Conservation (phyloP, 1,284 basidiomycete genomes). For the Apiotrichum mycotoxinovorans region DNA sequence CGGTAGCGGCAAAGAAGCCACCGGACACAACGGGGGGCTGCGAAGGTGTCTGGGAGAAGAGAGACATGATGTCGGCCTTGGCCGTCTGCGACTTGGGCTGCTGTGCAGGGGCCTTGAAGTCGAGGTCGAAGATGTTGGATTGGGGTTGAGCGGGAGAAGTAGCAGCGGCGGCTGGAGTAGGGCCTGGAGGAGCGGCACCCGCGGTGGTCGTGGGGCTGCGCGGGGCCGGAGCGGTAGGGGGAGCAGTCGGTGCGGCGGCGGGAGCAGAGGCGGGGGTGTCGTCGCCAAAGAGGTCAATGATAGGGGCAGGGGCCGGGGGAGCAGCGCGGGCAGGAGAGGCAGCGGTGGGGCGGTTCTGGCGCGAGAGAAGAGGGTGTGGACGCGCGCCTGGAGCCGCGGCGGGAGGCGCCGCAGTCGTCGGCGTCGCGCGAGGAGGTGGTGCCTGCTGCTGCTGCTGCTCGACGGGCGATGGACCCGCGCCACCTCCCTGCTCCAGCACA, state of each 20-base stretch:
- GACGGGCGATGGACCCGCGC: background rate
- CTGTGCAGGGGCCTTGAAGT: slow-evolving; percentile 46
- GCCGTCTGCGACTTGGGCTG: slow-evolving; percentile 16
- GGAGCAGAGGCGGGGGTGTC: slow-evolving; percentile 23
- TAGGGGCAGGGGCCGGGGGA: slow-evolving; percentile 22
- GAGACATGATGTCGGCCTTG: slow-evolving; percentile 51
- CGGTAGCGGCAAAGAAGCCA: slow-evolving; percentile 24
- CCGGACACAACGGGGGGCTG: slow-evolving; percentile 10
- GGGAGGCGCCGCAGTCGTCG: slow-evolving; percentile 26
- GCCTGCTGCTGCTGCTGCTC: slow-evolving; percentile 7
- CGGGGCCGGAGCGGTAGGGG: slow-evolving; percentile 7
- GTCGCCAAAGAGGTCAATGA: slow-evolving; percentile 40
- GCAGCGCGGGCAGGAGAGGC: slow-evolving; percentile 13
- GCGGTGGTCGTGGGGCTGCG: slow-evolving; percentile 14
- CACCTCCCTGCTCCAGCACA: slow-evolving; percentile 60
- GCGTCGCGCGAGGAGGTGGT: slow-evolving; percentile 20
- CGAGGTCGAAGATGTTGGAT: slow-evolving; percentile 49
- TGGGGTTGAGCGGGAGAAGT: slow-evolving; percentile 19
- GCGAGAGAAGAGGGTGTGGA: slow-evolving; percentile 43
- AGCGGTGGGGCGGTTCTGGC: slow-evolving; percentile 17
- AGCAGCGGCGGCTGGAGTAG: slow-evolving; percentile 22
- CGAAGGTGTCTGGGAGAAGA: slow-evolving; percentile 39
- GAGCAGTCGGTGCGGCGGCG: slow-evolving; percentile 16
- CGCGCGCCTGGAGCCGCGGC: slow-evolving; percentile 22
- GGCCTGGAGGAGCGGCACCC: slow-evolving; percentile 15